Conservation (phyloP, 2,329 filamentous ascomycete species). For the Trichoderma koningiopsis region DNA sequence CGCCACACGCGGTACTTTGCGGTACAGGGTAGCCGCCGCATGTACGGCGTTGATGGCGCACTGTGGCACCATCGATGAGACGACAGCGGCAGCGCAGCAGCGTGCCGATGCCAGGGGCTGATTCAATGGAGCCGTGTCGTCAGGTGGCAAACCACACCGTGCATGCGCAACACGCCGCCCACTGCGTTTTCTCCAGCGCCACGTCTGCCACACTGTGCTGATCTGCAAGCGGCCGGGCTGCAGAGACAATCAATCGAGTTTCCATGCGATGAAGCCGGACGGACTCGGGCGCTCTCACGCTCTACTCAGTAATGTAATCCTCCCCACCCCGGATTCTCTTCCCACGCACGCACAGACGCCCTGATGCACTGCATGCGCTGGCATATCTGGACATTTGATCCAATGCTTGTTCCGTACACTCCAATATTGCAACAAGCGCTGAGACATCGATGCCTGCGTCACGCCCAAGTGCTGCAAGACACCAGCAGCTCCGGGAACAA, state of each 20-base stretch:
- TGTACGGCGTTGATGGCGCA: not conserved
- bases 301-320: not conserved
- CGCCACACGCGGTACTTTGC: not conserved
- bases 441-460: not conserved
- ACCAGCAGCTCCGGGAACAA: not conserved
- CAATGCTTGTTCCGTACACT: not conserved
- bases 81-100: slow-evolving; percentile 2
- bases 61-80: not conserved
- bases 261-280: not conserved
- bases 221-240: not conserved
- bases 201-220: not conserved
- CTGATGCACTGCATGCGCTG: not conserved
- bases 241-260: not conserved
- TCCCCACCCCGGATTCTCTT: slow-evolving; percentile 10
- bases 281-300: not conserved
- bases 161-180: not conserved
- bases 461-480: not conserved
- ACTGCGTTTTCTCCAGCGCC: not conserved
- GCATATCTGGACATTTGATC: not conserved
- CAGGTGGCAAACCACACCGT: not conserved
- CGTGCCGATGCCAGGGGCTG: slow-evolving; percentile 6
- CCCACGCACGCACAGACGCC: not conserved
- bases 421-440: not conserved
- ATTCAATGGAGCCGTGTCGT: not conserved
- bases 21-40: not conserved